Evolutionary conservation across 2,329 filamentous ascomycete genomes (phyloP).

Genomic region (Lachnellula occidentalis): DNA sequence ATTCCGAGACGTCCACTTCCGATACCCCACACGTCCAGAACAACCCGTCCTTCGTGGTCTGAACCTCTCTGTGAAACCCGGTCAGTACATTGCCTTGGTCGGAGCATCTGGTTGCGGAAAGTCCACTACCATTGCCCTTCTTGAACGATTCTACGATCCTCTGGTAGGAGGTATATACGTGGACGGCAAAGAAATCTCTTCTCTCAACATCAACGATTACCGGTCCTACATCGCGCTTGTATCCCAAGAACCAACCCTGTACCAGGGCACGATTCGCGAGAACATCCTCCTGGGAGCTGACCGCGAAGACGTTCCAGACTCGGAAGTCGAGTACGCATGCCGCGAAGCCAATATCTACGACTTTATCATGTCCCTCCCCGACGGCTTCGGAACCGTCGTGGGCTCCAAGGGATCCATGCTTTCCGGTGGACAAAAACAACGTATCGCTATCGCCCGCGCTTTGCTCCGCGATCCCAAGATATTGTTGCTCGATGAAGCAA

Average conservation of each 20-base stretch:
- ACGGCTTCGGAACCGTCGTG: constrained; percentile 80
- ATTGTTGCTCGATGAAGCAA: constrained; percentile 77
- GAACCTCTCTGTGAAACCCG: constrained; percentile 66
- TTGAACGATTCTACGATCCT: constrained; percentile 94
- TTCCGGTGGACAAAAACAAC: constrained; percentile 90
- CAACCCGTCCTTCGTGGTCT: constrained; percentile 87
- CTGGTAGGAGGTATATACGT: constrained; percentile 73
- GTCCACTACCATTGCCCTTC: constrained; percentile 82
- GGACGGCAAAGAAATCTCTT: constrained; percentile 76
- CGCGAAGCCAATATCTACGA: constrained; percentile 90
- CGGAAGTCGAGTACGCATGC: constrained; percentile 70
- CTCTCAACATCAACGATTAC: constrained; percentile 80
- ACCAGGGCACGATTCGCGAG: constrained; percentile 85
- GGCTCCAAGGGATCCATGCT: constrained; percentile 82
- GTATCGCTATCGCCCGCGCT: constrained; percentile 83
- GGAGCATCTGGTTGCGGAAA: constrained; percentile 95
- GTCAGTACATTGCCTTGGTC: constrained; percentile 83
- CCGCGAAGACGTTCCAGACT: constrained; percentile 62
- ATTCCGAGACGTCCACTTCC: constrained; percentile 89
- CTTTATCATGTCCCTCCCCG: constrained; percentile 79
- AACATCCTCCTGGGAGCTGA: constrained; percentile 80
- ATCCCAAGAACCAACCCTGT: constrained; percentile 89
- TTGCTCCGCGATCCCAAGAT: constrained; percentile 88
- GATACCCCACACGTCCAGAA: constrained; percentile 85
- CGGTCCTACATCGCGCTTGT: constrained; percentile 80